Percentiles rank a stretch among this genome's conserved stretches.
These are phyloP conservation scores for Adansonia rubrostipa DNA, from an alignment of 441 rosid species.

Conservation along the genomic window DNA sequence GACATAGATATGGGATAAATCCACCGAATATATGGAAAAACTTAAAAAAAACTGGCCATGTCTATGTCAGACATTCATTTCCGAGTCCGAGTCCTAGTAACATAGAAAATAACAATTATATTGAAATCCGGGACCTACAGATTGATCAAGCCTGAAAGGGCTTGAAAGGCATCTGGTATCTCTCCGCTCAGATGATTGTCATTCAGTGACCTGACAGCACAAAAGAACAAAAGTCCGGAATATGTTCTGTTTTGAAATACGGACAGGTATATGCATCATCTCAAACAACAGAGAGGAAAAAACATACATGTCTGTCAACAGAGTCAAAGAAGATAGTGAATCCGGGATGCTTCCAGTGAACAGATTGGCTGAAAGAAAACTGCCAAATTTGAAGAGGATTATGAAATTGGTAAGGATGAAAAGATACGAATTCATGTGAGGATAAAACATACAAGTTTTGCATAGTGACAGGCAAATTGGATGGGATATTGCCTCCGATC, in stretches of 20 bases:
- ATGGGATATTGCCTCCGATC: conserved; percentile 90
- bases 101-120: background rate
- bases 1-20: too few relatives aligned
- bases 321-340: conserved; percentile 63
- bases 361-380: conserved; percentile 86
- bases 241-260: conserved; percentile 2
- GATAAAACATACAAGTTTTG: conserved; percentile 65
- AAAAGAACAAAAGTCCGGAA: conserved; percentile 17
- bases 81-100: background rate
- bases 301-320: conserved; percentile 68
- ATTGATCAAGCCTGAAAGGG: conserved; percentile 69
- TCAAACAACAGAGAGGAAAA: conserved; percentile 16
- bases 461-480: conserved; percentile 73
- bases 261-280: conserved; percentile 24
- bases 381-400: conserved; percentile 55
- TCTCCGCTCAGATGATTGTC: conserved; percentile 78
- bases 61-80: too few relatives aligned
- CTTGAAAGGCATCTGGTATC: conserved; percentile 77
- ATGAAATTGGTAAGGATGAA: conserved; percentile 34
- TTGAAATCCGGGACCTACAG: conserved; percentile 55
- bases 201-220: conserved; percentile 73
- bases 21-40: too few relatives aligned
- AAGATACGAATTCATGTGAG: background rate
- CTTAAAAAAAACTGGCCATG: too few relatives aligned
- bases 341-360: conserved; percentile 90